Conservation (phyloP, 1,284 basidiomycete species). For the Baeospora myosura region DNA sequence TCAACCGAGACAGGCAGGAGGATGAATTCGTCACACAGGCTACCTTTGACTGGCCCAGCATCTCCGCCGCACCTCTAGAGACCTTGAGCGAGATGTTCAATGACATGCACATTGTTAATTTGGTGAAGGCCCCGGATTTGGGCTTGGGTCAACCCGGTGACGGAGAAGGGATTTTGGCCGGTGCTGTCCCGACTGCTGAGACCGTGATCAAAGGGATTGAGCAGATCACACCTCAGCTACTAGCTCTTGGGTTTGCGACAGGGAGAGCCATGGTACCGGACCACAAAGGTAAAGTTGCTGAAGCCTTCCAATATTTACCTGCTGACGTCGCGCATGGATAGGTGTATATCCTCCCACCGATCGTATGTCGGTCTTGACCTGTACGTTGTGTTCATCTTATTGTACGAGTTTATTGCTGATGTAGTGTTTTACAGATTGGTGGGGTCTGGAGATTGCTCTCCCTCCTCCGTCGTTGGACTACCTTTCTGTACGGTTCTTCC, state of each 20-base stretch:
- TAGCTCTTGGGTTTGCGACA: conserved; percentile 71
- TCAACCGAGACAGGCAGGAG: conserved; percentile 17
- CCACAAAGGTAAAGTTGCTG: conserved; percentile 42
- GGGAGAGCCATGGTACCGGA: conserved; percentile 60
- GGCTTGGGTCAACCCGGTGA: conserved; percentile 52
- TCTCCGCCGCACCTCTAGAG: conserved; percentile 43
- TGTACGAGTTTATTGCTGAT: conserved; percentile 6
- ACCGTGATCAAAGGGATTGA: conserved; percentile 60
- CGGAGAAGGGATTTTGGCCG: conserved; percentile 55
- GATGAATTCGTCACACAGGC: background rate
- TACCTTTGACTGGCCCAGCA: conserved; percentile 23
- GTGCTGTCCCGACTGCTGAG: conserved; percentile 66
- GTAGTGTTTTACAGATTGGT: conserved; percentile 60
- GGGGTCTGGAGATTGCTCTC: conserved; percentile 70
- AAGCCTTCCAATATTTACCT: background rate
- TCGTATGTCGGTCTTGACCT: conserved; percentile 71
- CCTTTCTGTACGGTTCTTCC: conserved; percentile 37
- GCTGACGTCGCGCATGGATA: conserved; percentile 14
- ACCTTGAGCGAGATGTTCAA: conserved; percentile 40
- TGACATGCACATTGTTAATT: conserved; percentile 50
- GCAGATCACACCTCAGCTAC: conserved; percentile 66
- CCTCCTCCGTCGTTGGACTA: conserved; percentile 60
- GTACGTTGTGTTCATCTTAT: conserved; percentile 32
- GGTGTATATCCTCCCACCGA: conserved; percentile 67
- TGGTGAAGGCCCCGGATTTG: conserved; percentile 28